These are phyloP conservation scores for Epichloe coenophiala DNA, from an alignment of 2,329 filamentous ascomycete species.

Conservation along the genomic window DNA sequence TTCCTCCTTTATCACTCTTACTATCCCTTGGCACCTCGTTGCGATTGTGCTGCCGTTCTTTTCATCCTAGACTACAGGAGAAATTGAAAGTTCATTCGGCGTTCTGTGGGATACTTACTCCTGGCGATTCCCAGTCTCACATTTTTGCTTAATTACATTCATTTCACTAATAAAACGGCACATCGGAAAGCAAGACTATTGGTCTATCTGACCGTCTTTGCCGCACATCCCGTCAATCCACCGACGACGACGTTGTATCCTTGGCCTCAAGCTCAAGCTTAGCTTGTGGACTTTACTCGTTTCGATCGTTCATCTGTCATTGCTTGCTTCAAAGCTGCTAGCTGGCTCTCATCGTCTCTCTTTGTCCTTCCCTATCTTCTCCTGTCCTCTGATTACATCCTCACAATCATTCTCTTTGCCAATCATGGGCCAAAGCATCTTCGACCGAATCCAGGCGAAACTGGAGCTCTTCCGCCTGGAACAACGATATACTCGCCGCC, in stretches of 20 bases:
- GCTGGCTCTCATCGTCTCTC: background rate
- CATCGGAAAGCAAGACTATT: background rate
- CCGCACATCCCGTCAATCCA: background rate
- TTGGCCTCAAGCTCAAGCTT: background rate
- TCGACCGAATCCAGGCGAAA: slow-evolving; percentile 51
- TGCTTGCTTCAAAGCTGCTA: background rate
- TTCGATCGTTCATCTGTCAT: background rate
- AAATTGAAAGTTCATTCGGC: background rate
- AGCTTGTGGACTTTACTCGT: background rate
- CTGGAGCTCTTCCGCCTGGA: slow-evolving; percentile 90
- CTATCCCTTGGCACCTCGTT: background rate
- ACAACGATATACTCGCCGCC: slow-evolving; percentile 84
- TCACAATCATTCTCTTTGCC: slow-evolving; percentile 6
- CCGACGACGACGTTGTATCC: background rate
- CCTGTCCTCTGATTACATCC: background rate
- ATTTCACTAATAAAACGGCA: background rate
- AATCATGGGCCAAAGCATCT: slow-evolving; percentile 36
- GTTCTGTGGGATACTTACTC: background rate
- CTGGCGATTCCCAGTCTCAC: slow-evolving; percentile 1
- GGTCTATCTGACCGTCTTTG: background rate
- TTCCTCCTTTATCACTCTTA: slow-evolving; percentile 1
- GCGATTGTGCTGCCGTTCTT: background rate
- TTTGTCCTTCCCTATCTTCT: slow-evolving; percentile 1
- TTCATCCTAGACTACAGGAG: background rate
- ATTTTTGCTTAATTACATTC: background rate